Evolutionary conservation across 2,329 filamentous ascomycete species (phyloP), one percentile per base, ranked within the genome.

Genomic region (Scedosporium apiospermum): DNA sequence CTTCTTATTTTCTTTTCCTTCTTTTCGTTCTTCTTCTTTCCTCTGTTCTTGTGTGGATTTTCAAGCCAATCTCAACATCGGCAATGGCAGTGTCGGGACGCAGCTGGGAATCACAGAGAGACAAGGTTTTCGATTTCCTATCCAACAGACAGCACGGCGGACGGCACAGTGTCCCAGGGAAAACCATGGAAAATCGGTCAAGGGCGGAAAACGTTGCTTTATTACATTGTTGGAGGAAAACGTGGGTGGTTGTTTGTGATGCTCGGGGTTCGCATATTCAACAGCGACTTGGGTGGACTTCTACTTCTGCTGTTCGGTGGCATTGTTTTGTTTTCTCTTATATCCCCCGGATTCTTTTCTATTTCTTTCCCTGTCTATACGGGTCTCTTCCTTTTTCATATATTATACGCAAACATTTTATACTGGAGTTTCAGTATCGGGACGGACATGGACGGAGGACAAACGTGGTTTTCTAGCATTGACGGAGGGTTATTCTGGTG

Each of bases 401-500:
- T 53, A 60, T 58, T 58, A 62, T 46, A 21, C 57, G 23, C 53
- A 49, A 42, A 62, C 61, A 42, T 64, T 65, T 55, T 46, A 34
- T 57, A 38, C 59, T 57, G 58, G 62, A 62, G 65, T 65, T 60
- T 65, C 64, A 60, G 58, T 57, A 23, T 16, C 9, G 21, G 51
- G 64, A 51, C 38, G 46, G 60, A 57, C 62, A 60, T 61, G 58
- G 62, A 61, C 44, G 46, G n/a, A 57, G 42, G 42, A 60, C 60
- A 59, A 59, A 64, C 44, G 26, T 63, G 26, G 64, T 59, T 46
- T 62, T 60, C 57, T 61, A 21, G 63, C 38, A 57, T 65, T 30
- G 62, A 18, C 18, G 12, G 51, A 23, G 12, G 23, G 51, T 10
- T 26, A 60, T 59, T 64, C 67, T 69, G 62, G 63, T 65, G 60